Conservation (phyloP, 495 filamentous ascomycete species). For the Penicillium goetzii region DNA sequence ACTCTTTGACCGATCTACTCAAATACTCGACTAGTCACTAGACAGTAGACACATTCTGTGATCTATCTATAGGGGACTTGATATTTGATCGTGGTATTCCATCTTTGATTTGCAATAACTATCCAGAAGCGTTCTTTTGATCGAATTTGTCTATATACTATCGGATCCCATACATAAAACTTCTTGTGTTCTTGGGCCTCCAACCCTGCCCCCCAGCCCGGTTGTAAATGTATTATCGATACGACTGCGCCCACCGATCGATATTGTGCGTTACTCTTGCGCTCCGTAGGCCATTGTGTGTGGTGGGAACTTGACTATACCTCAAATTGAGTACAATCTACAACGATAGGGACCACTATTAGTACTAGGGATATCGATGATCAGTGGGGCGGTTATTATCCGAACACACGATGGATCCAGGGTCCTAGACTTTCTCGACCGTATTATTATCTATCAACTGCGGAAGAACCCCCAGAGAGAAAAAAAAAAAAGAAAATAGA, state of each 20-base stretch:
- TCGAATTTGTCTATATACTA: neutral
- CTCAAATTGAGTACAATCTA: neutral
- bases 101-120: neutral
- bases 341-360: neutral
- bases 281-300: neutral
- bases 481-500: neutral
- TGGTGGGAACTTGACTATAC: neutral
- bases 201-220: neutral
- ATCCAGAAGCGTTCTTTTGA: neutral
- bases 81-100: neutral
- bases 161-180: neutral
- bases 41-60: neutral
- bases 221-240: slow-evolving; percentile 7
- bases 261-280: neutral
- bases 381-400: slow-evolving; percentile 3
- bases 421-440: neutral
- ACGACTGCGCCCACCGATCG: neutral
- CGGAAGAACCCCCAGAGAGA: neutral
- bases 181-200: slow-evolving; percentile 2
- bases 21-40: neutral
- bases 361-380: neutral
- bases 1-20: neutral
- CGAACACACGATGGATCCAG: slow-evolving; percentile 6
- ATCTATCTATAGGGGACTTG: neutral
- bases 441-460: slow-evolving; percentile 1